Evolutionary conservation across 805 yeast species (phyloP).

Genomic region (Torulaspora delbrueckii): DNA sequence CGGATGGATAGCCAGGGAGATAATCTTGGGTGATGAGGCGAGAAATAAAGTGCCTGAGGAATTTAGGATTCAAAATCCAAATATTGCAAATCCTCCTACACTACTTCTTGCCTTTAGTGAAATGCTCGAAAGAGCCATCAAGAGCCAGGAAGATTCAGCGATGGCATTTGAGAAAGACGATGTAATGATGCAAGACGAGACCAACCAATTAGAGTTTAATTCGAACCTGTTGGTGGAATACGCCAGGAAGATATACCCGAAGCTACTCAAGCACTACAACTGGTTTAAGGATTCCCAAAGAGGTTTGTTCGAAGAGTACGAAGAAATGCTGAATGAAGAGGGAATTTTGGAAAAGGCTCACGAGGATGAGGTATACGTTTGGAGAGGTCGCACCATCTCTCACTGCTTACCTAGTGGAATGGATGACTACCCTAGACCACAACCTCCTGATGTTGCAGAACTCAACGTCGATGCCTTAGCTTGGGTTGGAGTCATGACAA

Average conservation of each 20-base stretch:
- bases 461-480: constrained; percentile 82
- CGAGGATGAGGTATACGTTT: constrained; percentile 66
- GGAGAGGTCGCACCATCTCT: constrained; percentile 85
- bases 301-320: constrained; percentile 71
- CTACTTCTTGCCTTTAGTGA: constrained; percentile 67
- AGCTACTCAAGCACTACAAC: constrained; percentile 67
- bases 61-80: constrained; percentile 80
- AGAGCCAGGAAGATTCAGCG: constrained; percentile 13
- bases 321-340: constrained; percentile 31
- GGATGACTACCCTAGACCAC: constrained; percentile 91
- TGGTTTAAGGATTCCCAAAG: constrained; percentile 80
- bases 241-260: constrained; percentile 67
- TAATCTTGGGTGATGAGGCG: constrained; percentile 86
- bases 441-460: constrained; percentile 79
- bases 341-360: constrained; percentile 39
- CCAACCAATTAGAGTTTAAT: constrained; percentile 50
- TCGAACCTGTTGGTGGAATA: constrained; percentile 57
- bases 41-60: constrained; percentile 80
- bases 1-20: constrained; percentile 97
- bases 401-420: constrained; percentile 91
- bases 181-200: constrained; percentile 33
- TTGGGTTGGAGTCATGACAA: constrained; percentile 93
- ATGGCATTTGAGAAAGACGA: constrained; percentile 21
- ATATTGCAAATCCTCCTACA: constrained; percentile 94
- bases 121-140: constrained; percentile 45